Percentiles rank a stretch among this genome's conserved stretches.
phyloP scores from a whole-genome alignment of 139 green algal genomes.

The Micromonas commoda region DNA sequence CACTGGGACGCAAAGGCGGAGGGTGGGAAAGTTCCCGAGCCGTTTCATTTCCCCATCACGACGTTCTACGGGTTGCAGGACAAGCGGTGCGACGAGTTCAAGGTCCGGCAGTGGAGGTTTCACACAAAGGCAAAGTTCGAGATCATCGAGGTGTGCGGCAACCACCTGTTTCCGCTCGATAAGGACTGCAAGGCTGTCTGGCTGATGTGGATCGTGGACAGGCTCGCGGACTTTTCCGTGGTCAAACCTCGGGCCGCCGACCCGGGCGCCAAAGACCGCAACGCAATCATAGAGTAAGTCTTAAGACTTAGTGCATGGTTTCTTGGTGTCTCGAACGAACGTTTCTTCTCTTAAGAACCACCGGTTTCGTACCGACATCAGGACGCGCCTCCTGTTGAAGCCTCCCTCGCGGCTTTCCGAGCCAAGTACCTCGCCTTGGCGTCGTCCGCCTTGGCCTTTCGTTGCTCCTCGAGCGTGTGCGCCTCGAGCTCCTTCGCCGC shows the following conservation, averaged over 20 bases:
- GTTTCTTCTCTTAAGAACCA: too few relatives aligned
- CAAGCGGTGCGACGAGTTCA: constrained; percentile 41
- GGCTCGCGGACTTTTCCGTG: background rate
- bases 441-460: background rate
- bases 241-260: too few relatives aligned
- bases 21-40: constrained; percentile 21
- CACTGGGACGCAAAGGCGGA: background rate
- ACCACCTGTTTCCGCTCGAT: constrained; percentile 67
- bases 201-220: constrained; percentile 41
- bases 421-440: background rate
- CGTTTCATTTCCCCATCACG: constrained; percentile 47
- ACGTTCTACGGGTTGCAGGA: constrained; percentile 55
- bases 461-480: background rate
- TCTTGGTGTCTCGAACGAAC: background rate
- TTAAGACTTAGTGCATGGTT: background rate
- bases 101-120: constrained; percentile 52
- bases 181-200: constrained; percentile 50
- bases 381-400: too few relatives aligned
- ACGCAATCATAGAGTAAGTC: background rate
- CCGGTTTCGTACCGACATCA: too few relatives aligned
- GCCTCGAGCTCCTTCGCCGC: background rate
- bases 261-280: background rate
- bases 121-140: constrained; percentile 40
- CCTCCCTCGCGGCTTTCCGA: background rate
- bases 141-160: constrained; percentile 46